Evolutionary conservation across 2,329 filamentous ascomycete genomes (phyloP).

Genomic region (Pseudogymnoascus sp.): DNA sequence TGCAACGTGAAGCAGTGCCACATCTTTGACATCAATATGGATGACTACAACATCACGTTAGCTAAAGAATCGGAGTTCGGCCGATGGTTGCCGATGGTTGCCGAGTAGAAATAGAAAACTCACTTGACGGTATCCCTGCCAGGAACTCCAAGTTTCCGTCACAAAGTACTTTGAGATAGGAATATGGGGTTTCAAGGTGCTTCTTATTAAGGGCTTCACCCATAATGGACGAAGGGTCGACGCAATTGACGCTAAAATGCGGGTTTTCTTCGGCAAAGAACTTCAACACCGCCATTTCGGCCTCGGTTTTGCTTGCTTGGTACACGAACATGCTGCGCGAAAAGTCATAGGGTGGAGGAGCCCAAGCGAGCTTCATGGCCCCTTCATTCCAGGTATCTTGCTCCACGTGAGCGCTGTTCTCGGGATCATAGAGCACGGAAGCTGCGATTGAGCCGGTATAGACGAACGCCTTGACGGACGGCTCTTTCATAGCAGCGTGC

Average conservation of each 20-base stretch:
- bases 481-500: constrained; percentile 32
- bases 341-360: constrained; percentile 21
- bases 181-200: constrained; percentile 12
- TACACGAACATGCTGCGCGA: constrained; percentile 19
- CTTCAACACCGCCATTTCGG: constrained; percentile 27
- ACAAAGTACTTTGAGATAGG: not conserved
- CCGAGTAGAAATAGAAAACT: not conserved
- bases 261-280: constrained; percentile 23
- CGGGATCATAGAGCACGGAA: not conserved
- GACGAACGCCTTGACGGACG: constrained; percentile 30
- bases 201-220: constrained; percentile 18
- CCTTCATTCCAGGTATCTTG: constrained; percentile 28
- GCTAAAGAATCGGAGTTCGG: not conserved
- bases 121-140: not conserved
- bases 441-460: constrained; percentile 22
- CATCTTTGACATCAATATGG: constrained; percentile 24
- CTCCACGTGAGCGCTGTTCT: constrained; percentile 12
- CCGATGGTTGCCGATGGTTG: not conserved
- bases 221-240: constrained; percentile 13
- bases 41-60: constrained; percentile 12
- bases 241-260: constrained; percentile 20
- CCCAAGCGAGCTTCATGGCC: constrained; percentile 25
- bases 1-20: constrained; percentile 25
- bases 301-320: constrained; percentile 26
- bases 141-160: not conserved